A percentile compares a stretch with the other conserved stretches of the same genome.
Conservation (phyloP, 2,329 filamentous ascomycete genomes). For the Ophiocordyceps camponoti-leonardi region DNA sequence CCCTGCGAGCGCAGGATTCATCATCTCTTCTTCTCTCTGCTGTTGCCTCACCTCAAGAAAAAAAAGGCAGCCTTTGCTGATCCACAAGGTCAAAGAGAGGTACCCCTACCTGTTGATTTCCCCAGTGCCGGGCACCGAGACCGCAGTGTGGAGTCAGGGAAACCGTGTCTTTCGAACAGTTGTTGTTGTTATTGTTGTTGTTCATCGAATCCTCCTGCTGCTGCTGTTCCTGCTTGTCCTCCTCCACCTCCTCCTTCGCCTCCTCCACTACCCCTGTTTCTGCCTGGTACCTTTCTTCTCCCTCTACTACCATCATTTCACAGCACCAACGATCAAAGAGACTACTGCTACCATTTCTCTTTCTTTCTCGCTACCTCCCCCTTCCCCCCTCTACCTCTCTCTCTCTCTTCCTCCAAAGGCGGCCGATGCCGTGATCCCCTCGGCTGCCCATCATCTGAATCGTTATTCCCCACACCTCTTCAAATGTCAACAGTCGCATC, state of each 20-base stretch:
- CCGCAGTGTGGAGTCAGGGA: not conserved
- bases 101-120: not conserved
- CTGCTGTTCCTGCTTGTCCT: not conserved
- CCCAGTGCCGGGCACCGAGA: not conserved
- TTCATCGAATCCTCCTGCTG: not conserved
- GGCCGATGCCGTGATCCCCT: not conserved
- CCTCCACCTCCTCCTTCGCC: not conserved
- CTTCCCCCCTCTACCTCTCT: too few relatives aligned
- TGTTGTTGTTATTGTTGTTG: not conserved
- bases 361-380: too few relatives aligned
- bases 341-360: not conserved
- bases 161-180: not conserved
- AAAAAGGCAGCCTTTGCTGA: not conserved
- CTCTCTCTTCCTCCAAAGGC: too few relatives aligned
- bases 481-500: constrained; percentile 33
- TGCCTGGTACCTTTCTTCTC: not conserved
- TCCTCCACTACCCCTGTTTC: too few relatives aligned
- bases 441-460: not conserved
- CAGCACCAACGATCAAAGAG: too few relatives aligned
- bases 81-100: not conserved
- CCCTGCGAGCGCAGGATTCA: not conserved
- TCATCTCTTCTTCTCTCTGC: not conserved
- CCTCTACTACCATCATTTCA: not conserved
- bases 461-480: constrained; percentile 1
- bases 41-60: not conserved